Evolutionary conservation across 495 filamentous ascomycete genomes (phyloP).

Genomic region (Neurospora tetrasperma): DNA sequence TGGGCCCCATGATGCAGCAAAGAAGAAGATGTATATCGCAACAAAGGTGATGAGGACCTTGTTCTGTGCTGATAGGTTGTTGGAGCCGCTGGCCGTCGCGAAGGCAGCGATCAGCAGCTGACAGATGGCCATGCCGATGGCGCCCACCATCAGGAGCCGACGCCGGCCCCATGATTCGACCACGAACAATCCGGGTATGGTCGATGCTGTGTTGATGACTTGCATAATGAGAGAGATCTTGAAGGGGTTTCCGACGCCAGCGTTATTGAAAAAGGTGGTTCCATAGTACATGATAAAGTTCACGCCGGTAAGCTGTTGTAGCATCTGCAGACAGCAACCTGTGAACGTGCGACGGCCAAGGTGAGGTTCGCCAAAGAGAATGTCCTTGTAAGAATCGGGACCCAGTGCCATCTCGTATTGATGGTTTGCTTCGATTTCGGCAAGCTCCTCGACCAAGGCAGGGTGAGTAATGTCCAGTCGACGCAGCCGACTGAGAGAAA

Average conservation of each 20-base stretch:
- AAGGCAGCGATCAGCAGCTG: constrained; percentile 65
- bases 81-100: constrained; percentile 41
- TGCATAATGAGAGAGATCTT: constrained; percentile 64
- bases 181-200: constrained; percentile 61
- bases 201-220: constrained; percentile 65
- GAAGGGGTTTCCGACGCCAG: constrained; percentile 55
- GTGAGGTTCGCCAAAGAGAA: constrained; percentile 50
- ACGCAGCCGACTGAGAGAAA: constrained; percentile 64
- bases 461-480: constrained; percentile 68
- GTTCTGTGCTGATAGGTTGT: constrained; percentile 40
- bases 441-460: constrained; percentile 64
- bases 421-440: constrained; percentile 84
- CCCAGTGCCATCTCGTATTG: constrained; percentile 75
- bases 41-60: constrained; percentile 67
- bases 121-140: constrained; percentile 62
- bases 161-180: constrained; percentile 72
- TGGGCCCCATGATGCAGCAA: constrained; percentile 72
- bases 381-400: constrained; percentile 61
- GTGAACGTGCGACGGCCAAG: constrained; percentile 46
- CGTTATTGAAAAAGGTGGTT: constrained; percentile 63
- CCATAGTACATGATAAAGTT: constrained; percentile 67
- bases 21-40: constrained; percentile 78
- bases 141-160: constrained; percentile 60
- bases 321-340: constrained; percentile 47
- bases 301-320: constrained; percentile 49